Conservation (phyloP, 768 basidiomycete genomes). For the Leccinum pellstonianum region DNA sequence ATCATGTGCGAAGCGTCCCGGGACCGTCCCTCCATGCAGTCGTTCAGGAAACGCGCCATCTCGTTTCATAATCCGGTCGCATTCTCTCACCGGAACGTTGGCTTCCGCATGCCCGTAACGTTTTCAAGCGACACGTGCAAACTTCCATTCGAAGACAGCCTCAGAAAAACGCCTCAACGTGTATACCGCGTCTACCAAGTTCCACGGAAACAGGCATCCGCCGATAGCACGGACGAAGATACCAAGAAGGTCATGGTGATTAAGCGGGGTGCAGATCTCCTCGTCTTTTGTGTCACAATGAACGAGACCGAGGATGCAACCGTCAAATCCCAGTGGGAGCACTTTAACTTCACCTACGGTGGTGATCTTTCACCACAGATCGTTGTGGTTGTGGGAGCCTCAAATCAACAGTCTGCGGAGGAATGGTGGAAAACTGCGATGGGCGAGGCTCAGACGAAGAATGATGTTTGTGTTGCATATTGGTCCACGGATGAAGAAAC, state of each 20-base stretch:
- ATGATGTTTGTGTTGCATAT: constrained; percentile 14
- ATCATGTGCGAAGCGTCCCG: constrained; percentile 26
- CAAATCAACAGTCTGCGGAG: constrained; percentile 14
- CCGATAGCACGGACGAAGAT: constrained; percentile 6
- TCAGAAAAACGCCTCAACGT: constrained; percentile 8
- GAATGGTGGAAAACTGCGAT: constrained; percentile 21
- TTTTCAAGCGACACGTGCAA: constrained; percentile 18
- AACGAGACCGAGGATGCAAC: background rate
- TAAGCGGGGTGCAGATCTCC: constrained; percentile 27
- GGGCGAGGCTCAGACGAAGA: background rate
- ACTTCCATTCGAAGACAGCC: constrained; percentile 23
- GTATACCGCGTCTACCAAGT: constrained; percentile 28
- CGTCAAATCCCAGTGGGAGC: constrained; percentile 27
- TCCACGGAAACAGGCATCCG: background rate
- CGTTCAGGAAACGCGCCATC: constrained; percentile 19
- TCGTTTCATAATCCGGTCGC: constrained; percentile 26
- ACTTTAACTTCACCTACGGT: constrained; percentile 26
- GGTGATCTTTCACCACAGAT: constrained; percentile 29
- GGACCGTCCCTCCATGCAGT: background rate
- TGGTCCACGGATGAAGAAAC: background rate
- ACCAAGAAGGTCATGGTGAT: constrained; percentile 8
- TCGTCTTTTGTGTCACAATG: constrained; percentile 24
- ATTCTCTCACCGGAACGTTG: constrained; percentile 12
- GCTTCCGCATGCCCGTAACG: constrained; percentile 24
- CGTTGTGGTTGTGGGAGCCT: constrained; percentile 23